Evolutionary conservation across 306 rosid species (phyloP), one percentile per base, ranked within the genome.

Genomic region (Fragaria iinumae): DNA sequence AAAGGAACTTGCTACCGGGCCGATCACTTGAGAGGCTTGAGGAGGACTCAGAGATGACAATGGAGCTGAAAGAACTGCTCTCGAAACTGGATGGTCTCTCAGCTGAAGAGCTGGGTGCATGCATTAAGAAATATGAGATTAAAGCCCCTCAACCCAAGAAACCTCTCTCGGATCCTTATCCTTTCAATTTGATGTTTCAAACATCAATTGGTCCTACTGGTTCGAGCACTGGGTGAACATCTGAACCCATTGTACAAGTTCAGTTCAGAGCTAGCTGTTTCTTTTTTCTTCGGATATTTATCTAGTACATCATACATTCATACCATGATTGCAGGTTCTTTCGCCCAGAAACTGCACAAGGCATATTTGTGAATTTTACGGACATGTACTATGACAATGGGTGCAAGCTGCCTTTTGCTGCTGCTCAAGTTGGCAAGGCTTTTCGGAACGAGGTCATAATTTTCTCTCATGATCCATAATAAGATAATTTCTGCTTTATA

Each of bases 121-220:
- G 87, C 88, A 90, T 95, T 62, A 92, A 82, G 87, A 97, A 91
- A 69, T 92, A 86, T 76, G 98, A 27, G 29, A 27, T 95, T 82
- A 82, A 83, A 2, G 91, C 98, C 60, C 99, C 99, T 1, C 96
- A 91, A 38, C 92, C 34, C 12, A 86, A 84, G 83, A 90, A 90
- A 1, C 29, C 29, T 27, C 84, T 95, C 0, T 92, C 99, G 67
- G 97, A 89, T 80, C 99, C 99, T 11, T 92, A 89, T 73, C 99
- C 97, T 0, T 95, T 95, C 84, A 92, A 92, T 80, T 84, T 92
- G 68, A 95, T 95, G 99, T 92, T 95, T 76, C 91, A 89, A 43
- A 95, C 97, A 11, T 92, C 97, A 13, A 90, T 95, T 36, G 97
- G 99, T 13, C 99, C 97, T 8, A 88, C 97, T 71, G 99, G 96